phyloP scores from a whole-genome alignment of 345 rosid genomes.

The Salix arbutifolia region DNA sequence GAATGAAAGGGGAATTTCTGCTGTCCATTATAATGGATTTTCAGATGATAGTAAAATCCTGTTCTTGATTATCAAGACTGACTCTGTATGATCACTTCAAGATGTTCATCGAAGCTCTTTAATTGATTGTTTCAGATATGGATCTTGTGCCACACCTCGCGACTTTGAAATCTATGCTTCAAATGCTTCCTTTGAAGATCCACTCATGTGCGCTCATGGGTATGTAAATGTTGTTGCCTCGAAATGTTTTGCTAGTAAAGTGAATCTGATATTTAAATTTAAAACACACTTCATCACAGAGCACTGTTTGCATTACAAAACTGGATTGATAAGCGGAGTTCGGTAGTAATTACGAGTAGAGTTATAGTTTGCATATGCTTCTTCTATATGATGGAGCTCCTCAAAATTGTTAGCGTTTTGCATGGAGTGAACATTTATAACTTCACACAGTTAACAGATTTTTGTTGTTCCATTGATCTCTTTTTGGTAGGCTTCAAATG shows the following conservation, averaged over 20 bases:
- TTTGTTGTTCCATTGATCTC: background rate
- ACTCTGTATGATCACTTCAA: background rate
- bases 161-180: conserved; percentile 80
- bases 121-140: conserved; percentile 52
- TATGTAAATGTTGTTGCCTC: conserved; percentile 17
- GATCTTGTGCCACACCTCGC: conserved; percentile 46
- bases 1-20: background rate
- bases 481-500: no score
- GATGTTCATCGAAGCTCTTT: conserved; percentile 1
- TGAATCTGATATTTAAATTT: background rate
- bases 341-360: background rate
- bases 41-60: background rate
- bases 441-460: background rate
- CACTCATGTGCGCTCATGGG: conserved; percentile 90
- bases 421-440: background rate
- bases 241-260: background rate
- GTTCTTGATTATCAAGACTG: background rate
- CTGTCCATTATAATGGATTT: background rate
- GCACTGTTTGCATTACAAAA: background rate
- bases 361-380: background rate
- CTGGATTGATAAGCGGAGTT: background rate
- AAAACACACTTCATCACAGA: background rate
- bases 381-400: background rate
- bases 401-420: background rate
- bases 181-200: conserved; percentile 87